Percentiles rank a stretch among this genome's conserved stretches.
phyloP scores from a whole-genome alignment of 352 stramenopile species.

The Globisporangium cylindrosporum region DNA sequence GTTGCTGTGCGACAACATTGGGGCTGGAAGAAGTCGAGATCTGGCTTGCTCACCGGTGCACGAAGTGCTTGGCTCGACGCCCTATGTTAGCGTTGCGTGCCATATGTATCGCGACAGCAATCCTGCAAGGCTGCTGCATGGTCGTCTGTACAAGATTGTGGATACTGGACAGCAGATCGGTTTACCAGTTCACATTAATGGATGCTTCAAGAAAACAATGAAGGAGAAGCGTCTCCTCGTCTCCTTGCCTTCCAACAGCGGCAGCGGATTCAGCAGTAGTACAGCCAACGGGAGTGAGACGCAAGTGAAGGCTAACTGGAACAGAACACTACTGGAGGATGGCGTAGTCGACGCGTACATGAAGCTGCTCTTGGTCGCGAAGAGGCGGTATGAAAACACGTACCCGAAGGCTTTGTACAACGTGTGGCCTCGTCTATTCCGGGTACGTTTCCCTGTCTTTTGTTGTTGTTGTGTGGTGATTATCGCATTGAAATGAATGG shows the following conservation, averaged over 20 bases:
- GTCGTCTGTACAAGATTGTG: conserved; percentile 62
- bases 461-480: background rate
- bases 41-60: conserved; percentile 58
- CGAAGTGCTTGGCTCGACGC: conserved; percentile 55
- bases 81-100: conserved; percentile 65
- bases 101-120: conserved; percentile 54
- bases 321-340: conserved; percentile 70
- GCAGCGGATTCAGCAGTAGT: conserved; percentile 15
- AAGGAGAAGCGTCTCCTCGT: conserved; percentile 43
- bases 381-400: conserved; percentile 34
- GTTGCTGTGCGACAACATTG: conserved; percentile 70
- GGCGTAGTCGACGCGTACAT: conserved; percentile 54
- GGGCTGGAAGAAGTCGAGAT: conserved; percentile 59
- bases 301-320: conserved; percentile 63
- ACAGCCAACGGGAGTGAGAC: conserved; percentile 40
- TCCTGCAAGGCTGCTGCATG: conserved; percentile 33
- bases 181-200: conserved; percentile 71
- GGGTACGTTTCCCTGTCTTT: background rate
- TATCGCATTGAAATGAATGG: background rate
- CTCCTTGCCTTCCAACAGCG: conserved; percentile 11
- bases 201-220: conserved; percentile 67
- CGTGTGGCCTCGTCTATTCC: conserved; percentile 45
- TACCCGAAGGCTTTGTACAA: conserved; percentile 56
- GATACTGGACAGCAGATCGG: conserved; percentile 44
- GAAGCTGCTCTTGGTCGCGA: conserved; percentile 57